Percentiles rank a stretch among this genome's conserved stretches.
These are phyloP conservation scores for Fraxinus americana DNA, from an alignment of 257 asterid species.

Conservation along the genomic window DNA sequence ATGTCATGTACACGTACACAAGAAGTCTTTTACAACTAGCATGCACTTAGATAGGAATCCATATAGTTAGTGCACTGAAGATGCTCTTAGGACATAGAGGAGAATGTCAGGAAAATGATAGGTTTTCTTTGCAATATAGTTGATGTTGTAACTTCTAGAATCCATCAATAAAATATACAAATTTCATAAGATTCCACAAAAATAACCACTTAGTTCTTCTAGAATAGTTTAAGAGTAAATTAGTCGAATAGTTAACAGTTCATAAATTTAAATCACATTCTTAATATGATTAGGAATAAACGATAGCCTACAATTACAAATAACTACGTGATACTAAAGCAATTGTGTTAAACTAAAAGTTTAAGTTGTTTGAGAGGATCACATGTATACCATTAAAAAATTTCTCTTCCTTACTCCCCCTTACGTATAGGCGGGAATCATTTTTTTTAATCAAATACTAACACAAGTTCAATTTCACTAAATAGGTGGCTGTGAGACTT, in stretches of 20 bases:
- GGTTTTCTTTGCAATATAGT: neutral
- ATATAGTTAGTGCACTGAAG: too few species aligned
- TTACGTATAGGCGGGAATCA: neutral
- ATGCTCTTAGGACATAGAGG: neutral
- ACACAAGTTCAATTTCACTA: neutral
- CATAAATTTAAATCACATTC: neutral
- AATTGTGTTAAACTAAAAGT: neutral
- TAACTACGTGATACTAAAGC: neutral
- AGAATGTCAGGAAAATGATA: neutral
- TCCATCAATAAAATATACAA: neutral
- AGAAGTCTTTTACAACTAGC: too few species aligned
- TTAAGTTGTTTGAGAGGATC: neutral
- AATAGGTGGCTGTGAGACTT: neutral
- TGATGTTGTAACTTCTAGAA: neutral
- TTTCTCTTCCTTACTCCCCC: neutral
- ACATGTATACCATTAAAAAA: neutral
- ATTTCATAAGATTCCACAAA: neutral
- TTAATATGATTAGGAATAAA: neutral
- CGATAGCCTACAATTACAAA: neutral
- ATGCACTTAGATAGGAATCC: too few species aligned
- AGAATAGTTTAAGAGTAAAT: neutral
- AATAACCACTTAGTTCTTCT: neutral
- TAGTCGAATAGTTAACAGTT: neutral
- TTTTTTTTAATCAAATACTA: neutral
- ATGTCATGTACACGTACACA: neutral